Conservation (phyloP, 345 rosid species). For the Microcos paniculata region DNA sequence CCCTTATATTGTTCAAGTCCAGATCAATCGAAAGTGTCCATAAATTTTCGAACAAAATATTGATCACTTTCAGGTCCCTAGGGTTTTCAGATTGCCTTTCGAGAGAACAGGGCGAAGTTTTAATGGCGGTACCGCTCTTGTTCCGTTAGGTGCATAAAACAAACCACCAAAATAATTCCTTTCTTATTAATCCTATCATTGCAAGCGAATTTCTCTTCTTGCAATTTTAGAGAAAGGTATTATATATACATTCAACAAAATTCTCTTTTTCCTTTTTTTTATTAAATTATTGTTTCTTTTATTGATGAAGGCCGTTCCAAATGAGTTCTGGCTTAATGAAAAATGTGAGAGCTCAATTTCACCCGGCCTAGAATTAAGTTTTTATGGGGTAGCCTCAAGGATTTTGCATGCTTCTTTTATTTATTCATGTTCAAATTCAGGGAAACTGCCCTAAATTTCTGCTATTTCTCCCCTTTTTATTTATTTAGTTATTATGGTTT, state of each 20-base stretch:
- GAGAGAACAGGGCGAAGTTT: not conserved
- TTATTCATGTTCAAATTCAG: not conserved
- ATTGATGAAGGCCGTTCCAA: slow-evolving; percentile 14
- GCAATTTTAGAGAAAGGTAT: not conserved
- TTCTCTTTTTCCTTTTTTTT: not conserved
- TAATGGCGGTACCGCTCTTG: not conserved
- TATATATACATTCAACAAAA: not conserved
- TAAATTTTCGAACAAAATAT: not conserved
- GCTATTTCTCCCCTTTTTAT: not conserved
- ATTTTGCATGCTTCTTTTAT: not conserved
- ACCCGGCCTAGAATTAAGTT: slow-evolving; percentile 14
- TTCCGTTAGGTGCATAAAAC: slow-evolving; percentile 13
- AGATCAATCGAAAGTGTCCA: not conserved
- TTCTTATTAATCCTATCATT: not conserved
- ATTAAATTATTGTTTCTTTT: not conserved
- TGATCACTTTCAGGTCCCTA: not conserved
- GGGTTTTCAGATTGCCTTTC: slow-evolving; percentile 17
- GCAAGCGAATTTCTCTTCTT: no score
- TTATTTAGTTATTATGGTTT: not conserved
- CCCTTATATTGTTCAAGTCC: slow-evolving; percentile 4
- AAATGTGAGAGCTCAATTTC: slow-evolving; percentile 12
- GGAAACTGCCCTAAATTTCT: slow-evolving; percentile 19
- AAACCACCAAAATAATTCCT: not conserved
- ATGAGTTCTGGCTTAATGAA: slow-evolving; percentile 10
- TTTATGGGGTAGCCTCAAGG: slow-evolving; percentile 16